A percentile compares a stretch with the other conserved stretches of the same genome.
Evolutionary conservation across 257 asterid species (phyloP).

Genomic region (Solanum lycopersicoides): DNA sequence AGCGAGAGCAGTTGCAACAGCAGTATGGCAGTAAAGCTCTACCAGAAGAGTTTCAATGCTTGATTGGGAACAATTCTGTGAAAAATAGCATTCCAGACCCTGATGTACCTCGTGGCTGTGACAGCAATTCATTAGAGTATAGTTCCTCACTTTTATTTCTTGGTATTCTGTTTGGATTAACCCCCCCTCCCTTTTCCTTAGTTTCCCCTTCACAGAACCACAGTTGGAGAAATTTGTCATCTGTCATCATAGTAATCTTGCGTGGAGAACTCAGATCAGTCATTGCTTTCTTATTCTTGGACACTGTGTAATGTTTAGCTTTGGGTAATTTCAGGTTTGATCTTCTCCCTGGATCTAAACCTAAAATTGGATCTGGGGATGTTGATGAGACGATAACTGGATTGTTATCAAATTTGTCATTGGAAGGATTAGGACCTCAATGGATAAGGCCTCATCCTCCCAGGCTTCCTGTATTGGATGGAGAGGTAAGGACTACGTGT

Average conservation of each 20-base stretch:
- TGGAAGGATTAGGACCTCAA: conserved; percentile 71
- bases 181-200: background rate
- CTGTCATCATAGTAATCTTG: background rate
- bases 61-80: conserved; percentile 52
- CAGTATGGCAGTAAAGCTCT: conserved; percentile 47
- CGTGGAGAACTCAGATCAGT: background rate
- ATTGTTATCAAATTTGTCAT: conserved; percentile 47
- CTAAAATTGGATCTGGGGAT: conserved; percentile 81
- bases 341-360: conserved; percentile 57
- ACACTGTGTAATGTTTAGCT: conserved; percentile 1
- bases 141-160: conserved; percentile 16
- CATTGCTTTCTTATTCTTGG: background rate
- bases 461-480: conserved; percentile 74
- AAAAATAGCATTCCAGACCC: conserved; percentile 69
- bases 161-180: background rate
- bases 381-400: conserved; percentile 72
- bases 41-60: conserved; percentile 38
- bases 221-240: background rate
- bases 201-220: background rate
- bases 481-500: conserved; percentile 49
- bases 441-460: conserved; percentile 96
- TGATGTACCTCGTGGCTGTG: conserved; percentile 83
- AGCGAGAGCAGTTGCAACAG: conserved; percentile 69
- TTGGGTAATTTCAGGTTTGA: conserved; percentile 59
- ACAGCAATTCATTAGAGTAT: conserved; percentile 78